These are phyloP conservation scores for Andrographis paniculata DNA, from an alignment of 305 asterid species.

Conservation along the genomic window DNA sequence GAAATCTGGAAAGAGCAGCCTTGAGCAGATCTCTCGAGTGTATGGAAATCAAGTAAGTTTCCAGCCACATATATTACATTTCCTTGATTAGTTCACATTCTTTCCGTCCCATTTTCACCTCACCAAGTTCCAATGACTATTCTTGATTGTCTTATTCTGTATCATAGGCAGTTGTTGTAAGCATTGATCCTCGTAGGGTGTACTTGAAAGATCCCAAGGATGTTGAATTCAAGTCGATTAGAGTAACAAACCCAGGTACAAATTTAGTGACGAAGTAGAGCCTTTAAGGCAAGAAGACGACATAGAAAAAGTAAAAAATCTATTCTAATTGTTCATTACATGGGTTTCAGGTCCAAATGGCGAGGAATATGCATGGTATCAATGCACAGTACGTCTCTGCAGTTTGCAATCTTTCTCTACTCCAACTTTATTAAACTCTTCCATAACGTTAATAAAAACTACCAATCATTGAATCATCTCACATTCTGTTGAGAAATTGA, in stretches of 20 bases:
- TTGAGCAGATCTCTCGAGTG: constrained; percentile 86
- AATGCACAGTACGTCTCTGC: constrained; percentile 58
- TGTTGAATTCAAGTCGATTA: constrained; percentile 61
- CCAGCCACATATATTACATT: not conserved
- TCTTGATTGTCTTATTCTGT: constrained; percentile 5
- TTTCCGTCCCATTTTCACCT: not conserved
- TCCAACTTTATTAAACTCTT: not conserved
- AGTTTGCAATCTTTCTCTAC: constrained; percentile 1
- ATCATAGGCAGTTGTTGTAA: constrained; percentile 86
- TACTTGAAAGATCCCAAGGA: constrained; percentile 59
- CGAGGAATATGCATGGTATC: constrained; percentile 68
- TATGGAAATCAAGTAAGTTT: constrained; percentile 83
- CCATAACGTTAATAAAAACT: too few relatives aligned
- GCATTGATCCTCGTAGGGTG: constrained; percentile 92
- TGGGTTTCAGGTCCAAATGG: constrained; percentile 62
- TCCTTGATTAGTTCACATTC: constrained; percentile 2
- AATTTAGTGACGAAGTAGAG: too few relatives aligned
- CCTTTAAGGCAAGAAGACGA: too few relatives aligned
- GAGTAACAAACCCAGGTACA: constrained; percentile 68
- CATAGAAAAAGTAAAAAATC: not conserved
- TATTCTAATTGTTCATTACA: constrained; percentile 13
- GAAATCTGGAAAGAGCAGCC: constrained; percentile 81
- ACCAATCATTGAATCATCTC: too few relatives aligned
- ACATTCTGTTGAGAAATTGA: too few relatives aligned
- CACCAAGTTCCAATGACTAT: not conserved